Evolutionary conservation across 1,284 basidiomycete species (phyloP), one percentile per base, ranked within the genome.

Genomic region (Ganoderma leucocontextum): DNA sequence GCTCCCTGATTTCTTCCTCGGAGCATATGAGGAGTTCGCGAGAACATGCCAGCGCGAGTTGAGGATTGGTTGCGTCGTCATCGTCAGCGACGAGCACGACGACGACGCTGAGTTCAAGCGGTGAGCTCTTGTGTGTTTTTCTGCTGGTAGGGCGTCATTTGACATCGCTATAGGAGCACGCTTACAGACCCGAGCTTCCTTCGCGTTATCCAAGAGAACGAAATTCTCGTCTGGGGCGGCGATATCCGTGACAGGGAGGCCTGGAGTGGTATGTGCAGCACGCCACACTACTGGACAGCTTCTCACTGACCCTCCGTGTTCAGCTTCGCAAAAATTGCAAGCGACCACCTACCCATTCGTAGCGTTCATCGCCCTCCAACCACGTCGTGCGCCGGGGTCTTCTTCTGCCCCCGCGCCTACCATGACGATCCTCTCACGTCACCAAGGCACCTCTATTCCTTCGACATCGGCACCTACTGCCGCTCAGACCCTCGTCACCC

Each of bases 41-140:
- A 85, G 87, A 60, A 77, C 80, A 19, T 92, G 94, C 68, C 75
- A 95, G 77, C 86, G 84, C 63, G 91, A 97, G 59, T 82, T 87
- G 33, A 88, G 88, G 78, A 86, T 98, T 59, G 91, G 92, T 0
- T 93, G 94, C 74, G 87, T 97, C 1, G 81, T 98, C 0, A 83
- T 99, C n/a, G 91, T 96, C 60, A 95, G 94, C 75, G 89, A 90
- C 44, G 96, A 98, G 75, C 96, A 99, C 75, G 95, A 97, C 76
- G 91, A 97, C 75, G 93, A 93, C 49, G 84, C 90, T 1, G 90
- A 91, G 72, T 98, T 98, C 83, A 96, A 96, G 80, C 86, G 90
- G 90, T 91, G 60, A 36, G 85, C 59, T n/a, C 49, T 9, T 47
- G 58, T 64, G 2, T 36, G n/a, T 66, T 60, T 33, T 38, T 64